phyloP scores from a whole-genome alignment of 345 rosid species.

The Anacardium occidentale region DNA sequence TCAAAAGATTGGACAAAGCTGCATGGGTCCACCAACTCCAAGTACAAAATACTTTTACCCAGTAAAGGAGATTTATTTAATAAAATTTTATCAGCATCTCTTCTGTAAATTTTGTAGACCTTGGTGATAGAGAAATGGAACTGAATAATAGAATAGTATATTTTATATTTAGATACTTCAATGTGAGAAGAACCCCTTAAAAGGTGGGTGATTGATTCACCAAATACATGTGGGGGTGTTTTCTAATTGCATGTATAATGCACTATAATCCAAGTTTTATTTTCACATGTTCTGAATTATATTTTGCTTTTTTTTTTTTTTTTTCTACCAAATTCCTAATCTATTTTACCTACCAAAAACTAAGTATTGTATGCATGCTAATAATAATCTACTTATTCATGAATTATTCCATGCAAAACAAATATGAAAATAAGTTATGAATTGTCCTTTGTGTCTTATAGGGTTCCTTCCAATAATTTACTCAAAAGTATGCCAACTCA shows the following conservation, averaged over 20 bases:
- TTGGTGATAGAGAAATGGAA: not conserved
- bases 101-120: not conserved
- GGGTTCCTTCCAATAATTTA: conserved; percentile 17
- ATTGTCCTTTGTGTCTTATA: not conserved
- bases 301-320: conserved; percentile 6
- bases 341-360: not conserved
- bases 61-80: conserved; percentile 13
- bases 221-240: conserved; percentile 29
- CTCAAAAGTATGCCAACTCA: conserved; percentile 22
- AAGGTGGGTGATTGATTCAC: conserved; percentile 7
- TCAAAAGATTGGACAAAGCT: conserved; percentile 23
- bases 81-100: conserved; percentile 1
- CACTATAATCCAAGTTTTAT: conserved; percentile 21
- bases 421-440: not conserved
- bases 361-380: not conserved
- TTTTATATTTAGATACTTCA: not conserved
- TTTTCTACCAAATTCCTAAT: not conserved
- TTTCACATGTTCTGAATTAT: not conserved
- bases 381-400: not conserved
- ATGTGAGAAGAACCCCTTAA: not conserved
- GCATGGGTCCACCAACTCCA: conserved; percentile 7
- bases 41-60: conserved; percentile 18
- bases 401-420: not conserved
- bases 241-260: conserved; percentile 13
- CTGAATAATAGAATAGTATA: not conserved